Conservation (phyloP, 2,329 filamentous ascomycete species). For the Arthrinium puccinioides region DNA sequence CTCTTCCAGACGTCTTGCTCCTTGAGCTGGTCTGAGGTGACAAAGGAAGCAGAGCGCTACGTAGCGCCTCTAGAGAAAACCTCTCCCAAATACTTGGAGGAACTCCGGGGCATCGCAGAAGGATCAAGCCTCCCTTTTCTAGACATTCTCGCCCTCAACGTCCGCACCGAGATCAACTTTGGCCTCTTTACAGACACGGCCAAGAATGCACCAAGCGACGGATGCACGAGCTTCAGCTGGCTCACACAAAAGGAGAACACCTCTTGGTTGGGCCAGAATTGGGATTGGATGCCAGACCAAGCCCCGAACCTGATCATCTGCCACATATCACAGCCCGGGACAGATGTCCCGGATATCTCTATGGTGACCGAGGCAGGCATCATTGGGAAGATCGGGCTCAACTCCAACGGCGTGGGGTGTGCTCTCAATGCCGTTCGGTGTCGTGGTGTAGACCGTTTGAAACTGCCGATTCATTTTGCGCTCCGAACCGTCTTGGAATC, state of each 20-base stretch:
- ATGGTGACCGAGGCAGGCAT: conserved; percentile 54
- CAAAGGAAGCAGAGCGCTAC: conserved; percentile 34
- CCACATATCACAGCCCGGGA: conserved; percentile 32
- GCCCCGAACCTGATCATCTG: conserved; percentile 40
- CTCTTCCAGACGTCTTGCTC: conserved; percentile 25
- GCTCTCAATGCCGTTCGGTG: conserved; percentile 56
- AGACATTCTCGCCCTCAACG: conserved; percentile 51
- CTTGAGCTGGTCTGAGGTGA: conserved; percentile 23
- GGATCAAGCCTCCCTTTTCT: conserved; percentile 36
- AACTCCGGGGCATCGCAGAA: conserved; percentile 45
- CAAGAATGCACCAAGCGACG: conserved; percentile 30
- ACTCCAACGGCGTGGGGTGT: conserved; percentile 48
- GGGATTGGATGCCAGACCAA: conserved; percentile 51
- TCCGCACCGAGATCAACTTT: conserved; percentile 50
- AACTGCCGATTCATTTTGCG: conserved; percentile 54
- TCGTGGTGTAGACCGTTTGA: conserved; percentile 40
- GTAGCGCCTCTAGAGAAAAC: conserved; percentile 30
- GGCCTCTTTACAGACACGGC: conserved; percentile 36
- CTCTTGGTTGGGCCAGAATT: conserved; percentile 48
- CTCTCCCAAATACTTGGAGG: conserved; percentile 29
- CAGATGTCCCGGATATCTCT: conserved; percentile 35
- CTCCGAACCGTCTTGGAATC: conserved; percentile 49
- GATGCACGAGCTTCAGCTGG: conserved; percentile 47
- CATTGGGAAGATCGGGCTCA: conserved; percentile 61
- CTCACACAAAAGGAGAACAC: conserved; percentile 7